Base-by-base conservation (phyloP, 495 filamentous ascomycete genomes). In the Daldinia bambusicola region DNA sequence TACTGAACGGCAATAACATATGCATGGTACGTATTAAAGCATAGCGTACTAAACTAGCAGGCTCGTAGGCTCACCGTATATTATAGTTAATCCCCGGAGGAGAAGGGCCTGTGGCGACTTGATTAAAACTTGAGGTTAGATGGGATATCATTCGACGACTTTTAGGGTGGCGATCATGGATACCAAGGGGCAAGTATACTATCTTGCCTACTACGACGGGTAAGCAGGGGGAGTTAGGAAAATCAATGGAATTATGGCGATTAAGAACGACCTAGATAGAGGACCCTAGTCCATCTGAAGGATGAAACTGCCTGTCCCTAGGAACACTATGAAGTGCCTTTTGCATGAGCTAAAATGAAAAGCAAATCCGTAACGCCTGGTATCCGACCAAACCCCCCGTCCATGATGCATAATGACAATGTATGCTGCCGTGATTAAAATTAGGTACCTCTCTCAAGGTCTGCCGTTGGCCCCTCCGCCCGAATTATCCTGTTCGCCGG, bases 1-100 rank as follows among this genome's bases (percentile, higher is more conserved):
- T 99, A 26, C 84, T 99, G n/a, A 98, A 98, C 74, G 95, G 95
- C 38, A 99, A 99, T 80, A 98, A 98, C 75, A 91, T 99, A 62
- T 98, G 95, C 92, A 99, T 99, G 95, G 95, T 97, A 86, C 31
- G 76, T 55, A 61, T 22, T 14, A 26, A 30, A 10, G 13, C 9
- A 40, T 41, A 31, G 26, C 41, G 12, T 50, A 31, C 34, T 10
- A 36, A 5, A 36, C 34, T 10, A 36, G 34, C 52, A n/a, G 14
- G 14, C 32, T 26, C 12, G 30, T 16, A 60, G 9, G 34, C 74
- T 66, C 51, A 62, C 34, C 37, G 30, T 40, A 9, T 50, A 32
- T 51, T 22, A 58, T 41, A 97, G 93, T 88, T 97, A 80, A 94
- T 95, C 71, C 93, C 93, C 16, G 93, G 93, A 66, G 93, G 93